Evolutionary conservation across 106 monocot genomes (phyloP), one percentile per base, ranked within the genome.

Genomic region (Gastrodia elata): DNA sequence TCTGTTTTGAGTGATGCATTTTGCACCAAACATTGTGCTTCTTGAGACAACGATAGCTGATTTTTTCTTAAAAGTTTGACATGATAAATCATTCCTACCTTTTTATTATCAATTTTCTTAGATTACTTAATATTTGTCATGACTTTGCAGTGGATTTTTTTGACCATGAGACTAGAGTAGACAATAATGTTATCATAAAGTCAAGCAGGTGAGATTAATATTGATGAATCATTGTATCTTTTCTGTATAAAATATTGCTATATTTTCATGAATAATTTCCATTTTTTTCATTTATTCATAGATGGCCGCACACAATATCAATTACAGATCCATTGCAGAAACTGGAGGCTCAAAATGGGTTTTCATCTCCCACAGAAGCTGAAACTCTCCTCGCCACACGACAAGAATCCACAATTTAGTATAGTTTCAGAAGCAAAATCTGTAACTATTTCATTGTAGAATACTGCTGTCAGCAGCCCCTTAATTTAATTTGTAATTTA

Each of bases 221-320:
- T 61, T 15, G n/a, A 30, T 61, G 2, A 2, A 30, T n/a, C n/a
- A 61, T 3, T 10, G 32, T 61, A 4, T 32, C 20, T 8, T 49
- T 49, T 52, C 0, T 32, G 30, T 32, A 61, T n/a, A n/a, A n/a
- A n/a, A n/a, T 61, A 5, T 61, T 61, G 32, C 61, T 38, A 67
- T 30, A 64, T 14, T 64, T 13, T 33, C 64, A 64, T 30, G 26
- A 34, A 20, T 65, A 20, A 34, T 13, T 13, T 30, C 8, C 32
- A 9, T 2, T 13, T 28, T 61, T 26, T 32, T 67, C 67, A 20
- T 38, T 6, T 6, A 36, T 20, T n/a, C n/a, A n/a, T 11, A 67
- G 67, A 38, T 67, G 67, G 67, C 67, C 67, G 8, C 38, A 37
- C 67, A 67, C 67, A 35, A 67, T 35, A 67, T 67, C 67, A 67